Base-by-base conservation (phyloP, 306 rosid species). In the Purshia tridentata region DNA sequence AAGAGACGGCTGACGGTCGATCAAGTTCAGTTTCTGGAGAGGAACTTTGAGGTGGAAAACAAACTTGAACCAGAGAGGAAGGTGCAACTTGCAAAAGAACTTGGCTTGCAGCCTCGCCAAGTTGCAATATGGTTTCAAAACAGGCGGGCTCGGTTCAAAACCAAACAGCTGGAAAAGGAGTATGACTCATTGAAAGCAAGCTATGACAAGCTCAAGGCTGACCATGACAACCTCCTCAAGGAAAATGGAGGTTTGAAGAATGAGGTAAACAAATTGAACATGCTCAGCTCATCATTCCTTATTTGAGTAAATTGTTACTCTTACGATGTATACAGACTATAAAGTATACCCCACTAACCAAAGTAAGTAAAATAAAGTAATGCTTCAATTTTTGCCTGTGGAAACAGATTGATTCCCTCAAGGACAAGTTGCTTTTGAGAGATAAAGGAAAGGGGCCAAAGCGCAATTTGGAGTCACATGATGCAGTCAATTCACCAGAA, bases 41-140 rank as follows among this genome's bases (percentile, higher is more conserved):
- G 75, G 40, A 89, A 58, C 79, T 94, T 94, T 55, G 89, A 89
- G 82, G 39, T 70, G 13, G 96, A 88, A 72, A 94, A 88, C 88
- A 94, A 88, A 76, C 98, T 94, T 37, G 97, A 91, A 74, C 98
- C 96, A 11, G 97, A 94, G 47, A 88, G 96, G 81, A 94, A 89
- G 48, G 79, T 75, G 35, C 88, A 86, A 65, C 97, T 94, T 45
- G 96, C 97, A 0, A 85, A 89, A 56, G 98, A 94, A 16, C 90
- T 89, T 46, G 91, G 97, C 0, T 80, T 93, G 83, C 90, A 81
- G 82, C 96, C 98, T 50, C 89, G 98, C 67, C 98, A 93, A 90
- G 94, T 93, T 7, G 96, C 98, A 10, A 88, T 93, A 51, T 93
- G 98, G 98, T 93, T 93, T 56, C 98, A 93, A 76, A 93, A 92